phyloP scores from a whole-genome alignment of 1,284 basidiomycete genomes.

The Melampsora larici-populina region DNA sequence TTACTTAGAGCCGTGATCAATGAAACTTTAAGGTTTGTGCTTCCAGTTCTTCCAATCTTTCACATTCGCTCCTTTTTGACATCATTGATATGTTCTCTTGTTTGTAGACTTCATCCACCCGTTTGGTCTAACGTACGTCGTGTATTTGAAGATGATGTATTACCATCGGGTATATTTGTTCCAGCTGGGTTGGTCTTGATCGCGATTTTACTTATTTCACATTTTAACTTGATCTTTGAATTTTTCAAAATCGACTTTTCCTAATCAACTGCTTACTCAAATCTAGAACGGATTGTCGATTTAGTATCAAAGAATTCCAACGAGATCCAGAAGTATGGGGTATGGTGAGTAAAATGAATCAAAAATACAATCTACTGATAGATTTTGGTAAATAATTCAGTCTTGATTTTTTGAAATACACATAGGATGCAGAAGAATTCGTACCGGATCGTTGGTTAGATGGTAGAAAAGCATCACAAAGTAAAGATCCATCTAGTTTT shows the following conservation, averaged over 20 bases:
- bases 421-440: conserved; percentile 65
- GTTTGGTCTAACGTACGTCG: conserved; percentile 65
- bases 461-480: no score
- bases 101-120: conserved; percentile 64
- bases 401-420: no score
- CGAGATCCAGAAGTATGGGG: no score
- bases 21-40: conserved; percentile 63
- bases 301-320: conserved; percentile 57
- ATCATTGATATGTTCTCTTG: background rate
- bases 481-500: no score
- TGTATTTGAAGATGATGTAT: conserved; percentile 54
- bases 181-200: conserved; percentile 28
- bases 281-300: conserved; percentile 58
- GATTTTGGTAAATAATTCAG: background rate
- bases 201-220: no score
- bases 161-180: conserved; percentile 51
- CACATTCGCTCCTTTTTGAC: background rate
- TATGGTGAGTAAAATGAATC: conserved; percentile 57
- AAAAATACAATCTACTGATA: conserved; percentile 53
- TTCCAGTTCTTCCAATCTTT: no score
- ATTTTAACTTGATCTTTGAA: no score
- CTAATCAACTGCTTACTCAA: no score
- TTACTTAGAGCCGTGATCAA: no score
- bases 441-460: no score
- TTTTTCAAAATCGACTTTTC: no score